phyloP scores from a whole-genome alignment of 805 yeast species.

The Pichia deserticola region DNA sequence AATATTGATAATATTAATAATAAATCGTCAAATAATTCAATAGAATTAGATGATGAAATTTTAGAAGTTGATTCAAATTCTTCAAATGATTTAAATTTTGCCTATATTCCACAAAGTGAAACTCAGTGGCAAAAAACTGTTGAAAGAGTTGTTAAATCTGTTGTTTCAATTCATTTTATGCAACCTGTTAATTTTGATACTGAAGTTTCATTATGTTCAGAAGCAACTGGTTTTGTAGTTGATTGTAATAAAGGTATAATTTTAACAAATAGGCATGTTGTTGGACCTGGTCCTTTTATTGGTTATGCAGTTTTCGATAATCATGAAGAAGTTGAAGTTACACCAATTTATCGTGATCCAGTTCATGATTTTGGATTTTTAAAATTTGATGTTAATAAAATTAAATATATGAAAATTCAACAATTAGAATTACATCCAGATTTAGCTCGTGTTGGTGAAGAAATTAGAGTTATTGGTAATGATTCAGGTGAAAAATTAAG shows the following conservation, averaged over 20 bases:
- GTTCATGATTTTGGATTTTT: conserved; percentile 93
- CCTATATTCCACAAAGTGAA: conserved; percentile 12
- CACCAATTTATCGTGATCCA: conserved; percentile 85
- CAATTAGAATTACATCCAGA: conserved; percentile 71
- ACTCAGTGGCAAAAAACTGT: conserved; percentile 74
- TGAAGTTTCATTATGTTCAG: conserved; percentile 70
- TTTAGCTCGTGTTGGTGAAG: conserved; percentile 83
- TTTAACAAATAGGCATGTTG: conserved; percentile 89
- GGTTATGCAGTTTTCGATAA: conserved; percentile 92
- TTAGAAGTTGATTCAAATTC: not conserved
- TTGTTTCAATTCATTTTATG: conserved; percentile 83
- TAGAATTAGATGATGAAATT: not conserved
- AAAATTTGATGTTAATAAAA: conserved; percentile 60
- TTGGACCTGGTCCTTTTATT: conserved; percentile 89
- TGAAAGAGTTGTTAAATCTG: conserved; percentile 72
- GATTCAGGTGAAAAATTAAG: conserved; percentile 94
- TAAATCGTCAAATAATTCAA: no score
- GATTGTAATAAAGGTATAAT: conserved; percentile 77
- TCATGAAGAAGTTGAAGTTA: conserved; percentile 86
- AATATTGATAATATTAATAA: not conserved
- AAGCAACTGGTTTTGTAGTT: conserved; percentile 95
- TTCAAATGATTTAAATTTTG: not conserved
- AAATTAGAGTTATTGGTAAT: conserved; percentile 91
- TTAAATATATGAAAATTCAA: conserved; percentile 67
- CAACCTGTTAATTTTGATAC: conserved; percentile 85